phyloP scores from a whole-genome alignment of 768 basidiomycete species.

The Panaeolus papilionaceus region DNA sequence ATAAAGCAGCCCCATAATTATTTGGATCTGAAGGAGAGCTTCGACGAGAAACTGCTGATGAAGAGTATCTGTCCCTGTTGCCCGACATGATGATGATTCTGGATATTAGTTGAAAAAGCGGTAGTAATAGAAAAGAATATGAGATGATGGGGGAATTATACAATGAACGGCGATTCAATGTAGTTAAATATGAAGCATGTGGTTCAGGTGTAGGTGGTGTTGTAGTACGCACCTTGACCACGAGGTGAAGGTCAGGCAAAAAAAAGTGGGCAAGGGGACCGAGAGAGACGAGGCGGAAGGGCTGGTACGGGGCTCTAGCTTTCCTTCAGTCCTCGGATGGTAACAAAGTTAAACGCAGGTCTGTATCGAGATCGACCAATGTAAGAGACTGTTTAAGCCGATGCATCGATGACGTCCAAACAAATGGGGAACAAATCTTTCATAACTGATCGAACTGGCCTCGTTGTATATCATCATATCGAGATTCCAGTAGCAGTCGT shows the following conservation, averaged over 20 bases:
- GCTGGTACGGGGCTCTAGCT: neutral
- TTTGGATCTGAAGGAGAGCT: slow-evolving; percentile 72
- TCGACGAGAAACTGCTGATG: slow-evolving; percentile 68
- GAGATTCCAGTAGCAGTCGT: too few relatives aligned
- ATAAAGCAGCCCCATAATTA: slow-evolving; percentile 59
- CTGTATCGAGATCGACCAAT: neutral
- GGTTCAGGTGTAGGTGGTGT: neutral
- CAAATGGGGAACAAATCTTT: slow-evolving; percentile 4
- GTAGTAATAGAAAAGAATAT: slow-evolving; percentile 65
- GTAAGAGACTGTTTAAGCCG: neutral
- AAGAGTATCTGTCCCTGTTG: slow-evolving; percentile 75
- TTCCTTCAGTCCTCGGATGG: neutral
- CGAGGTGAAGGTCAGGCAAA: slow-evolving; percentile 7
- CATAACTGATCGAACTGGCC: neutral
- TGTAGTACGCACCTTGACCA: slow-evolving; percentile 24
- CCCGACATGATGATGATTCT: slow-evolving; percentile 57
- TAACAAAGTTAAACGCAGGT: neutral
- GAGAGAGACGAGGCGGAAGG: slow-evolving; percentile 7
- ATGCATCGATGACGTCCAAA: neutral
- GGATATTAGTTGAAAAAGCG: slow-evolving; percentile 53
- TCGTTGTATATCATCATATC: neutral
- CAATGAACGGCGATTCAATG: neutral
- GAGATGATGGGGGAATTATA: slow-evolving; percentile 54
- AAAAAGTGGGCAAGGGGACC: neutral
- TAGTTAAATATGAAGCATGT: slow-evolving; percentile 37